Base-by-base conservation (phyloP, 2,329 filamentous ascomycete genomes). In the Penicillium sclerotigenum region DNA sequence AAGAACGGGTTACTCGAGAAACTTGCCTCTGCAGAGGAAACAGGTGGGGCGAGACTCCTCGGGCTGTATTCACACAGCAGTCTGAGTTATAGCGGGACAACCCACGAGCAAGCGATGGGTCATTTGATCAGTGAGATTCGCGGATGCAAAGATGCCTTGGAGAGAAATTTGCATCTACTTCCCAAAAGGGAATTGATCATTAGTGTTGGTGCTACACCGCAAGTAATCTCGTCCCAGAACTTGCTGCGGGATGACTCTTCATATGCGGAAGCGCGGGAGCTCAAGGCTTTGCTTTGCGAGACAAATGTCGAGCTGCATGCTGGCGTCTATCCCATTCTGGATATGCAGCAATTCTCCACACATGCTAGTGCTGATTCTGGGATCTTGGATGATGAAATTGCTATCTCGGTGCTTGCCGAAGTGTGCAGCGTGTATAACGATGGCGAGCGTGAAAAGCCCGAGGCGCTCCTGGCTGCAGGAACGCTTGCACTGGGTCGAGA, bases 321-420 rank as follows among this genome's bases (percentile, higher is more conserved):
- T 0, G 89, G 88, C 29, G 87, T 90, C 2, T 93, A 92, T 68
- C 84, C 89, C 0, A 79, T 86, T 3, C 81, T 93, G 9, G 90
- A 94, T 70, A 78, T 92, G 64, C 90, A 94, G 70, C 90, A 94
- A 71, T 78, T 93, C 2, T 85, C 88, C 1, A 90, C 89, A 0
- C 83, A 87, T 64, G 86, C 88, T 4, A 73, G 81, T 0, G 77
- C 80, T 4, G 65, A 71, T 7, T 46, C 52, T 0, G 75, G 48
- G 64, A 51, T 54, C 2, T 46, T 65, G 0, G 65, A 78, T 58
- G 71, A 78, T 3, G 82, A 86, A 63, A 80, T 93, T 29, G 88
- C 83, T 1, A 74, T 91, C 31, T 85, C 82, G 0, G 79, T 92
- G 10, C 73, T 92, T n/a, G 83, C 85, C 0, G 89, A 94, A 68